Base-by-base conservation (phyloP, 2,329 filamentous ascomycete genomes). In the Phaeophleospora eucalypticola region DNA sequence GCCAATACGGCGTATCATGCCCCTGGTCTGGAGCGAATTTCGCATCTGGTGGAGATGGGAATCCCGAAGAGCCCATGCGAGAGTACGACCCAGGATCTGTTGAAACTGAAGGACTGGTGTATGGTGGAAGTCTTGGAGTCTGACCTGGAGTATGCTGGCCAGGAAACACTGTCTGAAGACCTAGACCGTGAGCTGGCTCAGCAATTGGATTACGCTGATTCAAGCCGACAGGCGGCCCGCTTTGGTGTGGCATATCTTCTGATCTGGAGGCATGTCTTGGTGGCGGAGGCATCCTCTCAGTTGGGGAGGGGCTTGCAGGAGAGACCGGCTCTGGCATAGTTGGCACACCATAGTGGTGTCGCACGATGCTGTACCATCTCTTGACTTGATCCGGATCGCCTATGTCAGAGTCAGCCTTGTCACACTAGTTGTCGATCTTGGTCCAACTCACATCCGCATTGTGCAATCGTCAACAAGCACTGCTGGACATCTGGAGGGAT, bases 401-500 rank as follows among this genome's bases (percentile, higher is more conserved):
- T 18, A 10, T 36, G 34, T 6, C 6, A 17, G 7, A 36, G 7
- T n/a, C 34, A 36, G n/a, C 15, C 14, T 8, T 8, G 7, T 36
- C 34, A 17, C 16, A 36, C 14, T 6, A 36, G 34, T 17, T n/a
- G 8, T n/a, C 27, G n/a, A 32, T 32, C 8, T 32, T 36, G 34
- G 16, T 17, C 7, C 14, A 36, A n/a, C 16, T 15, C 35, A 18
- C 41, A 48, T 17, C 41, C 46, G 34, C 39, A 44, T 17, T 48
- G 46, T 19, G 36, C 36, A 15, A 48, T 41, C 8, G 46, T 48
- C n/a, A 44, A 27, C 19, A 45, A 36, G 16, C 46, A 48, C n/a
- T 44, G 18, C 24, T 45, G 41, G 14, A 48, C 44, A 27, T 48
- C 46, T 27, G 43, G 43, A 12, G 43, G 43, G 15, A 45, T 45